These are phyloP conservation scores for Chlorella sorokiniana DNA, from an alignment of 139 green algal genomes.

Conservation along the genomic window DNA sequence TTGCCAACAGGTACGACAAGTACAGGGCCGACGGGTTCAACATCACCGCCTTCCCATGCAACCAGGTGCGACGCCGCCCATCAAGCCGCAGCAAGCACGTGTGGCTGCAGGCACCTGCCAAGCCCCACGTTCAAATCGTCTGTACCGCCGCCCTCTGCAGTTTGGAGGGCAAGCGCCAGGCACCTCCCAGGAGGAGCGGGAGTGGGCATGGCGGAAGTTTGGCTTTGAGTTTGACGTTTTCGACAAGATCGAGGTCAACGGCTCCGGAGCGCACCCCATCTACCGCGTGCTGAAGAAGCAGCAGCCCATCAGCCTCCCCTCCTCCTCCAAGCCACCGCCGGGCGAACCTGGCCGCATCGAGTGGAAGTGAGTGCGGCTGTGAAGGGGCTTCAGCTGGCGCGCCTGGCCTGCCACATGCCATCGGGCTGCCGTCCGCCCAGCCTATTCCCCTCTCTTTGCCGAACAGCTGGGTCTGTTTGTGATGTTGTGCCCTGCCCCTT, in stretches of 20 bases:
- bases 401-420: not conserved
- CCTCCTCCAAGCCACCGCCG: not conserved
- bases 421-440: not conserved
- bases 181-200: conserved; percentile 79
- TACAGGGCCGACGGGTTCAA: conserved; percentile 74
- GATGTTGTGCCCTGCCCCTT: not conserved
- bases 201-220: conserved; percentile 86
- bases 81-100: not conserved
- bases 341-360: conserved; percentile 54
- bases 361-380: conserved; percentile 54
- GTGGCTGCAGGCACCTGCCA: not conserved
- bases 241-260: conserved; percentile 88
- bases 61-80: conserved; percentile 58
- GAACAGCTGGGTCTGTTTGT: not conserved
- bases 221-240: conserved; percentile 67
- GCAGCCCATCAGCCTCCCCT: conserved; percentile 51
- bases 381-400: not conserved
- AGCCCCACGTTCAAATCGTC: no score
- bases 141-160: conserved; percentile 36
- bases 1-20: conserved; percentile 7
- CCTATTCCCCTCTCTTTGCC: not conserved
- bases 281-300: conserved; percentile 73
- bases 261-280: conserved; percentile 70
- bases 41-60: conserved; percentile 85
- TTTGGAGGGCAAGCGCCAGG: conserved; percentile 85